A percentile compares a stretch with the other conserved stretches of the same genome.
Conservation (phyloP, 371 early-diverging fungal species). For the Batkoa obscura region DNA sequence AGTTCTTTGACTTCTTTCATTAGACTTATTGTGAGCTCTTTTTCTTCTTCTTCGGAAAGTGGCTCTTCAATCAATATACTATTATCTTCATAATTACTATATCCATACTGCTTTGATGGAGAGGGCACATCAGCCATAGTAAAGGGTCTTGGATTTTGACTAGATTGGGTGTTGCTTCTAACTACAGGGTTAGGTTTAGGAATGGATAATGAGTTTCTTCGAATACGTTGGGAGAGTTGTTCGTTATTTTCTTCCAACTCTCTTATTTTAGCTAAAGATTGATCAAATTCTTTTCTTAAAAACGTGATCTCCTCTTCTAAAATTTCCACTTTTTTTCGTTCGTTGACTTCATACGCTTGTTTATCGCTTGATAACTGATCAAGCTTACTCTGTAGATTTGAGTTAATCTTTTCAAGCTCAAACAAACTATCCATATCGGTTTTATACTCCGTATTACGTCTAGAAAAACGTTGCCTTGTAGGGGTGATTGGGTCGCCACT, state of each 20-base stretch:
- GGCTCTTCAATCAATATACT: neutral
- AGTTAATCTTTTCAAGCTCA: no score
- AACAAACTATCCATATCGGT: neutral
- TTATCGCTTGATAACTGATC: no score
- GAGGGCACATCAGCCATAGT: neutral
- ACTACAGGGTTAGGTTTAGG: no score
- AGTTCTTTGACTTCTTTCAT: conserved; percentile 1
- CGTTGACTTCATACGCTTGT: no score
- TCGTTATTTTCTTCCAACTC: neutral
- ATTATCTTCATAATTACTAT: neutral
- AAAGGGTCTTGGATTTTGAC: neutral
- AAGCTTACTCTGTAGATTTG: no score
- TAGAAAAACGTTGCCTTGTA: neutral
- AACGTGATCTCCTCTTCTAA: no score
- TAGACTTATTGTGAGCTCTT: neutral
- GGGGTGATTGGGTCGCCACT: neutral
- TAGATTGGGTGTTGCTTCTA: neutral
- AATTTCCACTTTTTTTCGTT: no score
- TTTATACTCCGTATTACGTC: neutral
- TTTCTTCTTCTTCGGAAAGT: neutral
- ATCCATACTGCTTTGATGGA: neutral
- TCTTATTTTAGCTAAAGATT: neutral
- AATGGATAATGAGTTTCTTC: no score
- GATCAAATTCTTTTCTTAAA: neutral
- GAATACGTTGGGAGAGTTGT: no score